Base-by-base conservation (phyloP, 176 grass and related monocot genomes). In the Elaeis guineensis region DNA sequence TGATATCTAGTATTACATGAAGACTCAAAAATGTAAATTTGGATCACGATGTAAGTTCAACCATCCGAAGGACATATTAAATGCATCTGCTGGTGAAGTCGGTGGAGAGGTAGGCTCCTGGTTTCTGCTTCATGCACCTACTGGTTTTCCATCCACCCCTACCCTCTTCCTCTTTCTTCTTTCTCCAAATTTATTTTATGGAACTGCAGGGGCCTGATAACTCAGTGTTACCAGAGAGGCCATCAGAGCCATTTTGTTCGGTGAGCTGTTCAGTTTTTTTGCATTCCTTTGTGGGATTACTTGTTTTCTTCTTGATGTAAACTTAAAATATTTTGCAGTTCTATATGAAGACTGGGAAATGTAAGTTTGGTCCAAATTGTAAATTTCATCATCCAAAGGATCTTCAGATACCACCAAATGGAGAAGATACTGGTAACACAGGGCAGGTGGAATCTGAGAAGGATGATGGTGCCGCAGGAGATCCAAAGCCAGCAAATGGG, bases 31-130 rank as follows among this genome's bases (percentile, higher is more conserved):
- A 39, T 98, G 82, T 67, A 89, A 79, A n/a, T 93, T 89, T 83
- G 82, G 83, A 67, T 62, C 64, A 21, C 80, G 73, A 63, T 98
- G 94, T 77, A 98, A 92, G 73, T 98, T 83, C 86, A 98, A 98
- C 56, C 94, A 98, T 83, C 84, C 87, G 28, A 86, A 75, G 69
- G 79, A 76, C 58, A 76, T 58, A 5, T 30, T 69, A 26, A 77
- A 74, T 72, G 64, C 60, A 69, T 26, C 23, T 29, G 58, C 22
- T 11, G 24, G 24, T 82, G 80, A 49, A 75, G 50, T 54, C 69
- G 32, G 58, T 57, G 70, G 57, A 60, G 69, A 55, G 54, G 83
- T 78, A 66, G 73, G 82, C 71, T 64, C 16, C 35, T 39, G 8
- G 4, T 16, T 17, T 17, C 32, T 29, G 7, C 15, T 64, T 52